Percentiles rank a stretch among this genome's conserved stretches.
These are phyloP conservation scores for Clonostachys solani DNA, from an alignment of 2,329 filamentous ascomycete genomes.

Conservation along the genomic window DNA sequence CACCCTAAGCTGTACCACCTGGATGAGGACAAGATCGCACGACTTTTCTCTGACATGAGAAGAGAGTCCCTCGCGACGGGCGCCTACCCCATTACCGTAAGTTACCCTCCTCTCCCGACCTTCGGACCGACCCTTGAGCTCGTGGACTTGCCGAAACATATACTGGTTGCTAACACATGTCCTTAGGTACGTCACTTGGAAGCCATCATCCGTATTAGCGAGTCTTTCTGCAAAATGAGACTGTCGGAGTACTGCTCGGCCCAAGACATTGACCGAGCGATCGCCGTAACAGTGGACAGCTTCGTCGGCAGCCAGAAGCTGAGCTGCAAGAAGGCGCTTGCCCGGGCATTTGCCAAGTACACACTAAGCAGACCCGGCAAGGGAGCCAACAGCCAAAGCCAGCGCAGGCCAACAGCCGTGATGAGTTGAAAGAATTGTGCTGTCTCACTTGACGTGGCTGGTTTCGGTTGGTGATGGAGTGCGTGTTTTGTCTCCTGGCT, in stretches of 20 bases:
- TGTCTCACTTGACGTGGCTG: too few species aligned
- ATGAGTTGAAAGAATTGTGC: conserved; percentile 11
- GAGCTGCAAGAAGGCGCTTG: conserved; percentile 93
- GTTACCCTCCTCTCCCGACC: conserved; percentile 23
- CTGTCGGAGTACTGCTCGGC: conserved; percentile 91
- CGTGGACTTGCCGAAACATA: too few species aligned
- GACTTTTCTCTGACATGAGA: conserved; percentile 94
- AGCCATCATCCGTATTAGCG: conserved; percentile 92
- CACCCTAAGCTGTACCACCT: conserved; percentile 94
- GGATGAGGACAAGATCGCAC: conserved; percentile 93
- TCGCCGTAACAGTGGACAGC: conserved; percentile 92
- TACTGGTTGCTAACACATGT: conserved; percentile 2
- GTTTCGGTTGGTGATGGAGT: too few species aligned
- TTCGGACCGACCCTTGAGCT: conserved; percentile 8
- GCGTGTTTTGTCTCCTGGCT: too few species aligned
- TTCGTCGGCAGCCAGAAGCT: conserved; percentile 97
- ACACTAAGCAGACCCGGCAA: conserved; percentile 52
- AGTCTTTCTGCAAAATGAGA: conserved; percentile 96
- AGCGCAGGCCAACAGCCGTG: conserved; percentile 19
- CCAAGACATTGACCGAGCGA: conserved; percentile 92
- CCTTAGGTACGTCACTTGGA: conserved; percentile 88
- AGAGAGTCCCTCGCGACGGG: conserved; percentile 89
- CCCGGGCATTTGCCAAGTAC: conserved; percentile 95
- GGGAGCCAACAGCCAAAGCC: conserved; percentile 10
- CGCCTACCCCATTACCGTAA: conserved; percentile 95